These are phyloP conservation scores for Echria macrotheca DNA, from an alignment of 495 filamentous ascomycete genomes.

Conservation along the genomic window DNA sequence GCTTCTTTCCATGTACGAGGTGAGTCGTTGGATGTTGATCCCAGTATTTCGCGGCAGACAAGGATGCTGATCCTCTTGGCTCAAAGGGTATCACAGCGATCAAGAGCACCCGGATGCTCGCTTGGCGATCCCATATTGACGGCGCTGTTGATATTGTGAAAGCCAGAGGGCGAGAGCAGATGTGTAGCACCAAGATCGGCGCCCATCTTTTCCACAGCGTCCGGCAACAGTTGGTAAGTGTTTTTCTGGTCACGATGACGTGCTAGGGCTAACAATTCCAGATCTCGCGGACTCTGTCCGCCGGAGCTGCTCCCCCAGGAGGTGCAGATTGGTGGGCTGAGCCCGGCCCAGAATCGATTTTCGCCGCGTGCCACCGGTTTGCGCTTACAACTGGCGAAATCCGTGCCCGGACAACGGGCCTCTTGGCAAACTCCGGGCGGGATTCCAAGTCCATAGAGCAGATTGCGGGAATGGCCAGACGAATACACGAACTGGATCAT, in stretches of 20 bases:
- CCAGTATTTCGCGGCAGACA: conserved; percentile 22
- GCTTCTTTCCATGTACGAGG: conserved; percentile 25
- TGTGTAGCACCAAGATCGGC: conserved; percentile 40
- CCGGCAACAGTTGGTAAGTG: conserved; percentile 43
- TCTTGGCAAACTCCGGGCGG: conserved; percentile 28
- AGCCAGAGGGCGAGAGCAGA: conserved; percentile 43
- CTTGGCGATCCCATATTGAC: conserved; percentile 50
- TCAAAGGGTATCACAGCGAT: conserved; percentile 40
- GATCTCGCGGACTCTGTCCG: conserved; percentile 40
- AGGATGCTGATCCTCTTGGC: too few species aligned
- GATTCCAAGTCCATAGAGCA: conserved; percentile 31
- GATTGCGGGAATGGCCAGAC: conserved; percentile 32
- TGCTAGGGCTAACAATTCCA: conserved; percentile 13
- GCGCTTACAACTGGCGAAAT: conserved; percentile 40
- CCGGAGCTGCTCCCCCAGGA: conserved; percentile 31
- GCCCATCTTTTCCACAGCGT: conserved; percentile 45
- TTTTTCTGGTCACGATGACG: not conserved
- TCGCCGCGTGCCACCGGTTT: conserved; percentile 32
- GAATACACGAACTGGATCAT: conserved; percentile 32
- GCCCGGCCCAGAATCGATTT: conserved; percentile 29
- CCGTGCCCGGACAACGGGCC: conserved; percentile 32
- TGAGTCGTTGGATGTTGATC: not conserved
- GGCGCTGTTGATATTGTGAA: conserved; percentile 50
- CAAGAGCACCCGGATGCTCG: conserved; percentile 38
- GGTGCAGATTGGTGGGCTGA: conserved; percentile 47